Conservation (phyloP, 2,329 filamentous ascomycete genomes). For the Phoma sp. region DNA sequence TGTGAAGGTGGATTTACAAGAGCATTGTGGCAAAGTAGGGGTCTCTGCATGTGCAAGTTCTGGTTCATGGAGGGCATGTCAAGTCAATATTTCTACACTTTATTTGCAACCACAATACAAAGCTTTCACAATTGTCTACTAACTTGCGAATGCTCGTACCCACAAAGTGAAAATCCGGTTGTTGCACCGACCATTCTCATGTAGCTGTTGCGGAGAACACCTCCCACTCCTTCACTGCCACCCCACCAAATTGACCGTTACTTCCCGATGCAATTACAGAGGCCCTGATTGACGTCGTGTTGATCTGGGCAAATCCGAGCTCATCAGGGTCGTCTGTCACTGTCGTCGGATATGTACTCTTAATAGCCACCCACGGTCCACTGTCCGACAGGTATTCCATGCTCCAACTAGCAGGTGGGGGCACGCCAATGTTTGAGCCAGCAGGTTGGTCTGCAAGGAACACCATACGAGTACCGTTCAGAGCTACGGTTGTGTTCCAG, state of each 20-base stretch:
- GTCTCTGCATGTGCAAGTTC: no score
- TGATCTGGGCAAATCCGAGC: not conserved
- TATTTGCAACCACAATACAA: no score
- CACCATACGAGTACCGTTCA: not conserved
- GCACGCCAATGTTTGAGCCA: not conserved
- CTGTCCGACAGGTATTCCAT: not conserved
- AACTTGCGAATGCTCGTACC: no score
- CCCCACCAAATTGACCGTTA: not conserved
- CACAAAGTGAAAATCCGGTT: no score
- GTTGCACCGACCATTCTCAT: no score
- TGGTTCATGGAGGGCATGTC: no score
- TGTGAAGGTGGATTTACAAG: no score
- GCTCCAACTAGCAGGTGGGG: not conserved
- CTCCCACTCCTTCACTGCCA: not conserved
- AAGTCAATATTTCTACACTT: no score
- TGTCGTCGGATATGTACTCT: not conserved
- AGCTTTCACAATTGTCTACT: no score
- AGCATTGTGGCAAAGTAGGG: no score
- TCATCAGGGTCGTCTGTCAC: not conserved
- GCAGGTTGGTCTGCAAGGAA: not conserved
- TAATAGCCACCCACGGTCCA: not conserved
- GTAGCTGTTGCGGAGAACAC: not conserved
- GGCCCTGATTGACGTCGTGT: not conserved
- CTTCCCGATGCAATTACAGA: not conserved
- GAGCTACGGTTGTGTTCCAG: not conserved